These are phyloP conservation scores for Takakia lepidozioides DNA, from an alignment of 225 moss, liverwort and hornwort genomes.

Conservation along the genomic window DNA sequence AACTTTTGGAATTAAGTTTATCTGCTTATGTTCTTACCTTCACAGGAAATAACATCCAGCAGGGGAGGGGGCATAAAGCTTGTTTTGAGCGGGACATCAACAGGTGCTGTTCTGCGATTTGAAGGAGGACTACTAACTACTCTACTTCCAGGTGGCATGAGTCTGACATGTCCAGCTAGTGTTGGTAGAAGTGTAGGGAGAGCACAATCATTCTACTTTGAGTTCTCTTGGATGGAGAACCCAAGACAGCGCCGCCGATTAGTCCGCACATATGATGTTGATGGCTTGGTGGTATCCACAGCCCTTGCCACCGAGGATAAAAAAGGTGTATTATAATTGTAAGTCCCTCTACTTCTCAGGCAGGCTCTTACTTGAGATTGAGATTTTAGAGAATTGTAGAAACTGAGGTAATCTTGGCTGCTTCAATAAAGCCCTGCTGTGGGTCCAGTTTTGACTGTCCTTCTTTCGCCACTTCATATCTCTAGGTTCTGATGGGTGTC, in stretches of 20 bases:
- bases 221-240: constrained; percentile 76
- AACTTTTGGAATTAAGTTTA: no score
- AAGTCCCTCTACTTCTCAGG: no score
- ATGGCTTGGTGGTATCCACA: constrained; percentile 92
- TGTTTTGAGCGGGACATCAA: constrained; percentile 51
- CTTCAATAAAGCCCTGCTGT: no score
- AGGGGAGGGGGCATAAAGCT: constrained; percentile 60
- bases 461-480: no score
- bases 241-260: constrained; percentile 58
- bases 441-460: no score
- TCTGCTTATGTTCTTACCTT: neutral
- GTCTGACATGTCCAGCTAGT: constrained; percentile 70
- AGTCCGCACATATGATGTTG: constrained; percentile 77
- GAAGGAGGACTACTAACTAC: constrained; percentile 86
- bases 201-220: constrained; percentile 86
- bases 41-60: constrained; percentile 63
- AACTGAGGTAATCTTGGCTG: no score
- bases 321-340: no score
- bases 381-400: no score
- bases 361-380: no score
- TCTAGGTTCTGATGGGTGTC: no score
- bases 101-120: constrained; percentile 58
- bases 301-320: constrained; percentile 40
- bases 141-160: constrained; percentile 64
- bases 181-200: constrained; percentile 86